Evolutionary conservation across 139 green algal genomes (phyloP), one percentile per base, ranked within the genome.

Genomic region (Chlamydomonas sphaeroides): DNA sequence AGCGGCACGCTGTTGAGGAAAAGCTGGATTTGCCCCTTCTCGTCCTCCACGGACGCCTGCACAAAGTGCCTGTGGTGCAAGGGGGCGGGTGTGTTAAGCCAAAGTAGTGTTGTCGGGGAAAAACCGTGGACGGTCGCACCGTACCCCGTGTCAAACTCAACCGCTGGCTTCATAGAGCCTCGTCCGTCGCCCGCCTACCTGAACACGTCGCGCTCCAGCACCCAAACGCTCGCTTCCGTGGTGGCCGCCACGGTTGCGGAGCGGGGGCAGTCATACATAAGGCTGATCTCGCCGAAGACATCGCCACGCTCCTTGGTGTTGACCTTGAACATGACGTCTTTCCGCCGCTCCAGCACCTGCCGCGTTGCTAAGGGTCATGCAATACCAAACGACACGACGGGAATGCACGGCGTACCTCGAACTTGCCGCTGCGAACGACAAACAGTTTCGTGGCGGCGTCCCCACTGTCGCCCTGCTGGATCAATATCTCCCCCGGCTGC

Each of bases 1-100:
- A 98, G 89, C 21, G 93, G 92, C 32, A 98, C 95, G 11, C 73
- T 92, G 92, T 98, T 98, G 5, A 99, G 83, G 84, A 98, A 98
- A 0, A 98, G 84, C 89, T 98, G 93, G 53, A 97, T 84, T 87
- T 98, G 89, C 1, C 42, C 63, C 2, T 84, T 86, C 57, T 90
- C 89, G n/a, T 84, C 89, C 84, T 95, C 89, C 26, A 93, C 86
- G 63, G 82, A 87, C 73, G 93, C 88, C 62, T 92, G 88, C 53
- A 97, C 88, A 84, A 94, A 93, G 42, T 95, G 88, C 85, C 94
- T 95, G 88, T n/a, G n/a, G n/a, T n/a, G n/a, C n/a, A n/a, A n/a
- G n/a, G n/a, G n/a, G n/a, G n/a, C n/a, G n/a, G n/a, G n/a, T n/a
- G n/a, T n/a, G n/a, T n/a, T n/a, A n/a, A n/a, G n/a, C n/a, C n/a